phyloP scores from a whole-genome alignment of 805 yeast genomes.

The Yamadazyma sp. region DNA sequence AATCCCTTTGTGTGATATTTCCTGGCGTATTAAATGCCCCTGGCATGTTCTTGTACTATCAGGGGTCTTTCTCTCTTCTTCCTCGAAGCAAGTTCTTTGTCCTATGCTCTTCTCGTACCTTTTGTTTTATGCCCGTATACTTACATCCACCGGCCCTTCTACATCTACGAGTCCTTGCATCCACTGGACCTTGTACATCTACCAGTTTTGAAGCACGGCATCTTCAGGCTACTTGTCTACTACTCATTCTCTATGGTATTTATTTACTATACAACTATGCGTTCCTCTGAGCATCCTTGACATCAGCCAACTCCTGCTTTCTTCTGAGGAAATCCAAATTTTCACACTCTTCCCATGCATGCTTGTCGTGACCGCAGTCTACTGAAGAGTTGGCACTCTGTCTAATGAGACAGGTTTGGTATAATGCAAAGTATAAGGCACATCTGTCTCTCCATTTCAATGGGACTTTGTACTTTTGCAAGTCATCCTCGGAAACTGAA shows the following conservation, averaged over 20 bases:
- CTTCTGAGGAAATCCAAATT: constrained; percentile 79
- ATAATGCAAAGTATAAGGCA: constrained; percentile 53
- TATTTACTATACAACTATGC: constrained; percentile 6
- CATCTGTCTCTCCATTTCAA: constrained; percentile 82
- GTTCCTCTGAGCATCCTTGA: constrained; percentile 42
- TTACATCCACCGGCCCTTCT: too few relatives aligned
- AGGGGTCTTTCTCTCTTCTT: too few relatives aligned
- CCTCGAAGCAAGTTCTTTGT: too few relatives aligned
- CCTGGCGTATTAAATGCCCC: too few relatives aligned
- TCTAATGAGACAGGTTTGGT: constrained; percentile 44
- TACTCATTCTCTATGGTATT: background rate
- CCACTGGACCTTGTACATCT: too few relatives aligned
- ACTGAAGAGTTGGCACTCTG: constrained; percentile 43
- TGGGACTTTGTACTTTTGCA: constrained; percentile 77
- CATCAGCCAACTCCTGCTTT: constrained; percentile 64
- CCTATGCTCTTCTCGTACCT: too few relatives aligned
- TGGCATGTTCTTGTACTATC: too few relatives aligned
- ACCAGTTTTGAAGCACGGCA: too few relatives aligned
- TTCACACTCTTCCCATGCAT: constrained; percentile 83
- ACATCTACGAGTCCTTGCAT: too few relatives aligned
- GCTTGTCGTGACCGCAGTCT: constrained; percentile 74
- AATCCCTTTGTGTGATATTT: too few relatives aligned
- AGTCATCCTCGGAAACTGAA: constrained; percentile 75
- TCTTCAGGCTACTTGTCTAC: too few relatives aligned
- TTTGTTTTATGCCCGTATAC: too few relatives aligned